Base-by-base conservation (phyloP, 768 basidiomycete species). In the Pulveroboletus ravenelii region DNA sequence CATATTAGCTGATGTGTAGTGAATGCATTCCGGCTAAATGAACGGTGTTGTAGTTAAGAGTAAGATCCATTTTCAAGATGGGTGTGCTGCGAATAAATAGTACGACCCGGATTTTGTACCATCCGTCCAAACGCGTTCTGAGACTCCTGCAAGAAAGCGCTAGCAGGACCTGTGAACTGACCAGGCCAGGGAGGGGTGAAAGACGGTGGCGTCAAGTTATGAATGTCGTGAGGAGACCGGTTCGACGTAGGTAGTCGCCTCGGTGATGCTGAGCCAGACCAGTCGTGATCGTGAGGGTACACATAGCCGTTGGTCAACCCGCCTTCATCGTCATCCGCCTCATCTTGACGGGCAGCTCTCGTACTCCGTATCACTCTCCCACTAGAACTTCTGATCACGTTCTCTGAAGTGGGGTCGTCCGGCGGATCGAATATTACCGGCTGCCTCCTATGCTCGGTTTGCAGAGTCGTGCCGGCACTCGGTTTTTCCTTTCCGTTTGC, bases 81-180 rank as follows among this genome's bases (percentile, higher is more conserved):
- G 37, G 72, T 64, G 40, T 69, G 68, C 57, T 81, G 80, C 40
- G 81, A 79, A 63, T 84, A 83, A 54, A 84, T 82, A 29, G 82
- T 84, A 57, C 81, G 80, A 50, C 81, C 82, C 3, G 78, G 73
- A 50, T 79, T 80, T 60, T 75, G 73, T 50, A 39, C 68, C 56
- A 59, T 55, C 47, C 70, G 70, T 37, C 71, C 72, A 60, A 78
- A 76, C 6, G 74, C 5, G 50, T 10, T 48, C 54, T 62, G 64
- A 60, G 78, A 64, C 12, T 75, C 77, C 50, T 73, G 74, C 36
- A 78, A 59, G 48, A 77, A 77, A 3, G 72, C 78, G 47, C 77
- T 80, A 2, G 76, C 74, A 27, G 80, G 76, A 7, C 77, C 78
- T 13, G 75, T 72, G 50, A 73, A 74, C 51, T 67, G 71, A 38